Conservation (phyloP, 2,329 filamentous ascomycete species). For the Fusarium tjaetaba region DNA sequence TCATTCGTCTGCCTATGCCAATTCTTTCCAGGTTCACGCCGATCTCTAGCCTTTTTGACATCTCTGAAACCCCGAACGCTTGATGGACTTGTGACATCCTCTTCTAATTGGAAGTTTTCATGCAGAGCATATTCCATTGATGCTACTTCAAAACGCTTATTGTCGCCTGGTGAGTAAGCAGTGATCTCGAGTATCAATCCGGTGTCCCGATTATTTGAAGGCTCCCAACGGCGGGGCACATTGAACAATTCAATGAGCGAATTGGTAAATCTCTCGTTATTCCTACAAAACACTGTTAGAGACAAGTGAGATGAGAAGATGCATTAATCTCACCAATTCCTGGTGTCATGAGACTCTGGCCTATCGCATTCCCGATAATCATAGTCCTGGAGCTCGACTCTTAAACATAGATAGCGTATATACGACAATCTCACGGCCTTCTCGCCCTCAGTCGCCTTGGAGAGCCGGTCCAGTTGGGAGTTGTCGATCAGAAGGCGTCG, state of each 20-base stretch:
- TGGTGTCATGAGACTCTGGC: not conserved
- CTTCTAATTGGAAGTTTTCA: not conserved
- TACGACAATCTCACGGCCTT: not conserved
- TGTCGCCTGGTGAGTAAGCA: not conserved
- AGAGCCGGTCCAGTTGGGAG: accelerated
- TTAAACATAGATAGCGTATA: not conserved
- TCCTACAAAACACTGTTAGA: not conserved
- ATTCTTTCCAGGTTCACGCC: not conserved
- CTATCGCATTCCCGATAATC: not conserved
- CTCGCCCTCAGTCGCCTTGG: accelerated
- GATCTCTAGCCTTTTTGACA: not conserved
- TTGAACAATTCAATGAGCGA: accelerated
- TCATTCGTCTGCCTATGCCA: accelerated
- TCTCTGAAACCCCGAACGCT: accelerated
- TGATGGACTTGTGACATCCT: not conserved
- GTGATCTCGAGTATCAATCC: not conserved
- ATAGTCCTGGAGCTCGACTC: not conserved
- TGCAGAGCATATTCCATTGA: not conserved
- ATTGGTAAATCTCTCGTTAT: not conserved
- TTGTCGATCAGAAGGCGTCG: not conserved
- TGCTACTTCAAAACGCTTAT: accelerated
- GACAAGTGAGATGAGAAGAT: accelerated
- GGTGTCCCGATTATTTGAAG: accelerated
- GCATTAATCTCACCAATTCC: not conserved
- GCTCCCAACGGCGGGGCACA: accelerated